Evolutionary conservation across 352 stramenopile species (phyloP), one percentile per base, ranked within the genome.

Genomic region (Peronosclerospora sorghi): DNA sequence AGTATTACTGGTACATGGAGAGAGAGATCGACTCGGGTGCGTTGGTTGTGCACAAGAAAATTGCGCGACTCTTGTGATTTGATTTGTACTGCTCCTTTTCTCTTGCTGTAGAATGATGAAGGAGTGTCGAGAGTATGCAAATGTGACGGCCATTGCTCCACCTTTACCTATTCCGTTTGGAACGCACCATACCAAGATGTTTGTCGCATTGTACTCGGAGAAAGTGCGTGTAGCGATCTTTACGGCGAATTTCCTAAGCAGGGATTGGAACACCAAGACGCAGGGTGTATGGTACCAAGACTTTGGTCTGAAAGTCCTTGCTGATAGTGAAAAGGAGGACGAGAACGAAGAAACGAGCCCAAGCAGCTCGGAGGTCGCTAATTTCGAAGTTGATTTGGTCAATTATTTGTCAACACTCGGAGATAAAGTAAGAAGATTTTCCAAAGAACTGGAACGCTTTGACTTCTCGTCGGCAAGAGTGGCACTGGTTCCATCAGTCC

Each of bases 171-270:
- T 91, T 41, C 65, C 78, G 2, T 93, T 87, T 51, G 82, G 82
- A 8, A 89, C 73, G 15, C 80, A 94, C 58, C 82, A 94, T 53
- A 88, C 78, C 0, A 94, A 94, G 41, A 90, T 88, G 71, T 56
- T 90, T 48, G 71, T 88, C 13, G 56, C 83, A 5, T 44, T 89
- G 20, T 86, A 83, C 43, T 45, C 62, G 8, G 51, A 59, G 0
- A 73, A 74, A 34, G 72, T 88, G 26, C 73, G 82, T 26, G 68
- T 94, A 8, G 73, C 70, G 7, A 86, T 94, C 30, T 90, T 83
- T 56, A 92, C 82, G 1, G 82, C 82, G 18, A 94, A 94, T 41
- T 89, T 91, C 37, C 59, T 94, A 23, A 44, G 71, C 0, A 65
- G 62, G 21, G 82, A 94, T 49, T 90, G 79, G 75, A 63, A 84